These are phyloP conservation scores for Neotropicomus parvogracilis DNA, from an alignment of 1,284 basidiomycete species.

Conservation along the genomic window DNA sequence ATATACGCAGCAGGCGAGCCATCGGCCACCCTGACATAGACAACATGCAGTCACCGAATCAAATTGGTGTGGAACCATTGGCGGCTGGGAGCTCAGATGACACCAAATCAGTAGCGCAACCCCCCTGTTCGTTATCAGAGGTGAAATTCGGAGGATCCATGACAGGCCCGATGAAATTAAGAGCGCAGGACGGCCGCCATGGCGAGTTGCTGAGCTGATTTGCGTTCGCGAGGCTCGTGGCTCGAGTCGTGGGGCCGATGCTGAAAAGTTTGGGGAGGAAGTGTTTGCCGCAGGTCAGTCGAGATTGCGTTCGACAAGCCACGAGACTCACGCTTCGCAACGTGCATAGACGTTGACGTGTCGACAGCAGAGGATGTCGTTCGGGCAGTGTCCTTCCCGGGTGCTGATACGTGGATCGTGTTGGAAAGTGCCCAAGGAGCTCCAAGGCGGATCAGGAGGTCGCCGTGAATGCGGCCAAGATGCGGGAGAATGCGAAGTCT, in stretches of 20 bases:
- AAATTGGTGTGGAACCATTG: background rate
- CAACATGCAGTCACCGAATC: background rate
- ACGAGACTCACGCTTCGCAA: too few relatives aligned
- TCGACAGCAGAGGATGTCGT: background rate
- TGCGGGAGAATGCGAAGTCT: background rate
- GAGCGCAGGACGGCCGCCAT: background rate
- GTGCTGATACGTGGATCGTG: background rate
- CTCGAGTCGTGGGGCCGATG: background rate
- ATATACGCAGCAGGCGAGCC: background rate
- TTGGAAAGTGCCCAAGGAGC: background rate
- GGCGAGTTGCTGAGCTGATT: background rate
- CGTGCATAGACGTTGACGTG: background rate
- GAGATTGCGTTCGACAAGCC: background rate
- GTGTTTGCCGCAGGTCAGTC: background rate
- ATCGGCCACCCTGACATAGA: background rate
- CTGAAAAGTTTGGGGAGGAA: background rate
- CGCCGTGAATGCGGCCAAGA: background rate
- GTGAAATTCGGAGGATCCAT: constrained; percentile 2
- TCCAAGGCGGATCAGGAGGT: background rate
- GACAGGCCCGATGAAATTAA: background rate
- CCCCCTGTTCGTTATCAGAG: background rate
- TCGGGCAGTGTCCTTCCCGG: background rate
- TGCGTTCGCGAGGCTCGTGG: too few relatives aligned
- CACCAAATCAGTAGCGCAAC: background rate
- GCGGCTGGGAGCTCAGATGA: background rate